These are phyloP conservation scores for Tylopilus cervinicoccineus DNA, from an alignment of 768 basidiomycete genomes.

Conservation along the genomic window DNA sequence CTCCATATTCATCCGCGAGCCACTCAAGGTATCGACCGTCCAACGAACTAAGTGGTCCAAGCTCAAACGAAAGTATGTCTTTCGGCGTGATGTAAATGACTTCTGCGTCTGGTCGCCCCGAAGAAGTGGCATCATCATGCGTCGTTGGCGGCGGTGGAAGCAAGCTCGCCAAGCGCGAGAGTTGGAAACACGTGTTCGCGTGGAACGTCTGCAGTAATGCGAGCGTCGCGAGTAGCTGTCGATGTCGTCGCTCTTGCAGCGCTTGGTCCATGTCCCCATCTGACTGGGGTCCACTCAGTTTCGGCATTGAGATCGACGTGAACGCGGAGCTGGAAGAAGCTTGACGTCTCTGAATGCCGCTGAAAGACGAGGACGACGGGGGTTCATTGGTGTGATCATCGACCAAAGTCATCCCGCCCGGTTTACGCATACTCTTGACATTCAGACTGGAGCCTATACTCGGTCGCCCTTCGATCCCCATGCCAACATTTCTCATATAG, in stretches of 20 bases:
- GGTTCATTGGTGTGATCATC: conserved; percentile 31
- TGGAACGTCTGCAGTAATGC: conserved; percentile 67
- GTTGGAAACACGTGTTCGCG: conserved; percentile 56
- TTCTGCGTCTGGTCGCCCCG: conserved; percentile 12
- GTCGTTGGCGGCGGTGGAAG: conserved; percentile 12
- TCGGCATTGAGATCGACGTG: conserved; percentile 18
- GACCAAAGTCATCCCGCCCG: conserved; percentile 48
- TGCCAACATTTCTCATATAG: conserved; percentile 56
- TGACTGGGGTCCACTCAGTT: conserved; percentile 25
- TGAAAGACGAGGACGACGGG: conserved; percentile 28
- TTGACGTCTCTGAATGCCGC: conserved; percentile 27
- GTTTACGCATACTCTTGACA: conserved; percentile 38
- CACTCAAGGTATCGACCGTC: conserved; percentile 79
- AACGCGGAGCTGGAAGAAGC: conserved; percentile 29
- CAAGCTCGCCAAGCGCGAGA: conserved; percentile 39
- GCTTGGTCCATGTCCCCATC: conserved; percentile 9
- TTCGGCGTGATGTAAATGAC: conserved; percentile 51
- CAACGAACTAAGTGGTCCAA: conserved; percentile 66
- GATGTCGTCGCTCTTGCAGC: conserved; percentile 30
- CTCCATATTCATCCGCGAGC: conserved; percentile 65
- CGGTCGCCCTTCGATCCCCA: conserved; percentile 70
- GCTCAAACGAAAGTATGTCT: conserved; percentile 64
- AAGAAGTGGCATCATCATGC: not conserved
- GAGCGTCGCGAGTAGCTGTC: conserved; percentile 44
- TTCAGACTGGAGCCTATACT: conserved; percentile 21